A percentile compares a stretch with the other conserved stretches of the same genome.
These are phyloP conservation scores for Sphaerulina vaccinii DNA, from an alignment of 2,329 filamentous ascomycete species.

Conservation along the genomic window DNA sequence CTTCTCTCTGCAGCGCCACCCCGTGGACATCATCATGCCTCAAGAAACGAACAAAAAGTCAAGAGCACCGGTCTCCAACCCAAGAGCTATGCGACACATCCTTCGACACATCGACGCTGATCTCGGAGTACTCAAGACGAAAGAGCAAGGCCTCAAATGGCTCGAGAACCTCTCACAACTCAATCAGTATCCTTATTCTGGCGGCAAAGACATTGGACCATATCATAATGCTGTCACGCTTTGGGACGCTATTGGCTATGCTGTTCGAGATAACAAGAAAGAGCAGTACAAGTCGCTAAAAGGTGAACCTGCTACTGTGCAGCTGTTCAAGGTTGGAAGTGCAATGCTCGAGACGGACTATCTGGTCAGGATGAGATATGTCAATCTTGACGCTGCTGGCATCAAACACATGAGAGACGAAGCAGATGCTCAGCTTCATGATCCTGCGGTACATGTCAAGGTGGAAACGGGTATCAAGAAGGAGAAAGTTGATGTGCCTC, in stretches of 20 bases:
- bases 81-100: constrained; percentile 1
- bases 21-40: background rate
- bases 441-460: background rate
- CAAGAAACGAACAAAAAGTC: background rate
- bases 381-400: background rate
- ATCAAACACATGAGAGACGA: background rate
- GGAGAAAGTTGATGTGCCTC: too few relatives aligned
- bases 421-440: background rate
- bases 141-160: background rate
- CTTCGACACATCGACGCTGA: background rate
- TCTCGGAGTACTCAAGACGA: background rate
- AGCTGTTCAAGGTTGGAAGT: background rate
- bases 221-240: background rate
- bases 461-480: background rate
- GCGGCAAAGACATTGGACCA: background rate
- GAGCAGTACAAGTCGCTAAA: background rate
- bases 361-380: background rate
- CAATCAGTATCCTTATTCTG: background rate
- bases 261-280: constrained; percentile 1
- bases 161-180: background rate
- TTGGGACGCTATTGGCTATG: constrained; percentile 6
- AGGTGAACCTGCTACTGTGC: background rate
- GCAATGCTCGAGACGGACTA: background rate
- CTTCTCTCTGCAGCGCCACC: background rate
- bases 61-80: background rate